phyloP scores from a whole-genome alignment of 2,329 filamentous ascomycete genomes.

The Fusarium torulosum region DNA sequence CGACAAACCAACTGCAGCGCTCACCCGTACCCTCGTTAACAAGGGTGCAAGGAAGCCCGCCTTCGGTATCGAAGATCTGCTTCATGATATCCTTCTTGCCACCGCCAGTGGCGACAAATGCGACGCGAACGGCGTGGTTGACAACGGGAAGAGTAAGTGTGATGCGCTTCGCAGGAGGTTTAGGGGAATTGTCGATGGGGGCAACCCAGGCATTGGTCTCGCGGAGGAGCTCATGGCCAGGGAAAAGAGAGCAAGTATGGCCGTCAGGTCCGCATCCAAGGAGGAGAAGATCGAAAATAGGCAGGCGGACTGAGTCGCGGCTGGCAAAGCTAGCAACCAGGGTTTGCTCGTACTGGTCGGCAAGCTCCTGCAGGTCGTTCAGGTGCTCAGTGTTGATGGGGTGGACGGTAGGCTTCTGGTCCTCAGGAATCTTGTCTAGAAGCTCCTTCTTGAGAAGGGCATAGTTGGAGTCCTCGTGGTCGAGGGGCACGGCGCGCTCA shows the following conservation, averaged over 20 bases:
- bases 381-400: conserved; percentile 76
- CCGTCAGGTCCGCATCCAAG: conserved; percentile 96
- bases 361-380: conserved; percentile 88
- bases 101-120: conserved; percentile 89
- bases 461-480: conserved; percentile 96
- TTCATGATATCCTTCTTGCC: conserved; percentile 94
- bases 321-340: conserved; percentile 89
- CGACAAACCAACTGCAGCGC: conserved; percentile 95
- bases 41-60: conserved; percentile 84
- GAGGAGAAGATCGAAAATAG: conserved; percentile 93
- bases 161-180: conserved; percentile 91
- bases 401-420: conserved; percentile 77
- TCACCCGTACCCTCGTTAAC: conserved; percentile 88
- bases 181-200: conserved; percentile 91
- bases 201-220: conserved; percentile 94
- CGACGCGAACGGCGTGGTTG: conserved; percentile 85
- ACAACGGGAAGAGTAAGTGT: conserved; percentile 94
- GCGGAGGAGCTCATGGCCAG: conserved; percentile 85
- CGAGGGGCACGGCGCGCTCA: conserved; percentile 92
- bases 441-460: conserved; percentile 87
- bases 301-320: conserved; percentile 92
- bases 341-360: conserved; percentile 91
- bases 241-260: conserved; percentile 97
- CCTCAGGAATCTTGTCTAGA: conserved; percentile 84
- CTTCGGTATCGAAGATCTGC: conserved; percentile 86